Conservation (phyloP, 768 basidiomycete genomes). For the Suillus occidentalis region DNA sequence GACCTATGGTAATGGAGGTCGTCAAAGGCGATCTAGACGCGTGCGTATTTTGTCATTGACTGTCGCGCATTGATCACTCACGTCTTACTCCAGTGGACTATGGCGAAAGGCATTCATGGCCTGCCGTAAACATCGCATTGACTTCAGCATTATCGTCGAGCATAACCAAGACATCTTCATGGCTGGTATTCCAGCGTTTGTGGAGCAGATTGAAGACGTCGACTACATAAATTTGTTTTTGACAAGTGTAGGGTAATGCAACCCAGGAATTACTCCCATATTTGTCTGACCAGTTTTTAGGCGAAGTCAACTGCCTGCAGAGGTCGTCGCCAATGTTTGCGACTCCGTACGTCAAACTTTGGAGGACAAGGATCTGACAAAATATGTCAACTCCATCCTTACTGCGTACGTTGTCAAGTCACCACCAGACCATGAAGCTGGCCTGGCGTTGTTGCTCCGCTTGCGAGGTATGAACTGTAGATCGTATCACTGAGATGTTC, state of each 20-base stretch:
- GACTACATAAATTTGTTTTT: conserved; percentile 94
- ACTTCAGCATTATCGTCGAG: conserved; percentile 86
- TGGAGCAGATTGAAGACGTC: conserved; percentile 85
- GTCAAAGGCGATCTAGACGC: conserved; percentile 72
- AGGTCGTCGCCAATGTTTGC: conserved; percentile 67
- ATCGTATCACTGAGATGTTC: background rate
- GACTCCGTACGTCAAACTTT: conserved; percentile 73
- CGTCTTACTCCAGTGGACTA: conserved; percentile 48
- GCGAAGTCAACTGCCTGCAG: conserved; percentile 56
- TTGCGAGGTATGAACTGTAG: conserved; percentile 61
- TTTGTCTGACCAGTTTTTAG: conserved; percentile 36
- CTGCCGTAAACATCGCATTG: conserved; percentile 92
- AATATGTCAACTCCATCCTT: conserved; percentile 87
- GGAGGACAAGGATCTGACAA: conserved; percentile 67
- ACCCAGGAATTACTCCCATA: background rate
- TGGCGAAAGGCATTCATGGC: conserved; percentile 89
- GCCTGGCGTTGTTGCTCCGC: conserved; percentile 67
- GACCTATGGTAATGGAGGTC: conserved; percentile 86
- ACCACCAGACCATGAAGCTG: conserved; percentile 90
- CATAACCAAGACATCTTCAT: conserved; percentile 72
- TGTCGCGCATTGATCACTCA: background rate
- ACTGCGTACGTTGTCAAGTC: conserved; percentile 92
- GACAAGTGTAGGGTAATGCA: conserved; percentile 72
- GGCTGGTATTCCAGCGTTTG: conserved; percentile 58
- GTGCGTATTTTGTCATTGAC: conserved; percentile 45